Evolutionary conservation across 1,284 basidiomycete species (phyloP), one percentile per base, ranked within the genome.

Genomic region (Papiliotrema nemorosa): DNA sequence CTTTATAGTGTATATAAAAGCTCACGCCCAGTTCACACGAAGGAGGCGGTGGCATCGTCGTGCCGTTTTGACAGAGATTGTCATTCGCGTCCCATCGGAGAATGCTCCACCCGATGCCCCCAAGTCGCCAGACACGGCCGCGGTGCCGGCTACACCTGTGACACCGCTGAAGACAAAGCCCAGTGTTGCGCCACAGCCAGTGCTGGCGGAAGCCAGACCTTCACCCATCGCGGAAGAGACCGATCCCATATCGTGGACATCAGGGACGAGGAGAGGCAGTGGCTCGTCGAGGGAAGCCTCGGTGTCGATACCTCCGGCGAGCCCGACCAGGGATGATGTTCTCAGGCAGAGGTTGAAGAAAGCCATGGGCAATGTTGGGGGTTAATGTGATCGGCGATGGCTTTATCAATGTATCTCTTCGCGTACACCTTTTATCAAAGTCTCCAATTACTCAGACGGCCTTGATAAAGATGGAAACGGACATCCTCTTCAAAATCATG

Each of bases 21-120:
- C 45, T 51, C 18, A 46, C 43, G 20, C 2, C 7, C 62, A 88
- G 84, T 92, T 88, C 67, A 92, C 90, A 0, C 82, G 90, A 12
- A 84, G 84, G 63, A 76, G 90, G 46, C 79, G 87, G 48, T 92
- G 90, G 90, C 86, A 85, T 3, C 83, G 90, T 45, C 79, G 90
- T 33, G 90, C 90, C 1, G 73, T 87, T 12, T 81, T 90, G 42
- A 81, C 78, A 14, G 90, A 92, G 74, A 81, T 79, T 0, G 78
- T 89, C 20, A 67, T 72, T 35, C 26, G 49, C 22, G 46, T 59
- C 14, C 47, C 58, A 24, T 45, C 47, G 13, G 18, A 24, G 3
- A 35, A 49, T 39, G 2, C 24, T 43, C 27, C 47, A 33, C 21
- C 29, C 24, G 37, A 39, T 42, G 27, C 14, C 42, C 7, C 12